Conservation (phyloP, 1,284 basidiomycete genomes). For the Melanopsichium pennsylvanicum region DNA sequence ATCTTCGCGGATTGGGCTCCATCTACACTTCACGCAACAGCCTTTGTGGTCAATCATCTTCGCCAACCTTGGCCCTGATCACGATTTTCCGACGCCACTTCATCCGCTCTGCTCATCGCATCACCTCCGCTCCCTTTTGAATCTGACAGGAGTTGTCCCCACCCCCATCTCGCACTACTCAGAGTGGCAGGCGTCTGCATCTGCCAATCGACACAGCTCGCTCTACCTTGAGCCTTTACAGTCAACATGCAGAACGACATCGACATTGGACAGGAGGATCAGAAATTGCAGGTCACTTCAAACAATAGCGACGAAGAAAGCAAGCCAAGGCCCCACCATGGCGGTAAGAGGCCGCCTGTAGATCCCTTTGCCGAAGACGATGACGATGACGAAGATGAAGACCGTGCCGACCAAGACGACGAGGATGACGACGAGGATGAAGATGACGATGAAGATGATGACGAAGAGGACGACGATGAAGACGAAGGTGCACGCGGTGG, state of each 20-base stretch:
- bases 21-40: no score
- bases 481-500: conserved; percentile 40
- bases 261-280: conserved; percentile 32
- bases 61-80: background rate
- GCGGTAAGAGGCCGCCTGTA: conserved; percentile 25
- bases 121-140: background rate
- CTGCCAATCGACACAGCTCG: background rate
- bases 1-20: no score
- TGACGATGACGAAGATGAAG: conserved; percentile 44
- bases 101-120: no score
- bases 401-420: conserved; percentile 48
- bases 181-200: background rate
- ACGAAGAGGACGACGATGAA: conserved; percentile 52
- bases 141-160: background rate
- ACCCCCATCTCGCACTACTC: background rate
- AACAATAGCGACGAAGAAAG: background rate
- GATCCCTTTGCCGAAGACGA: conserved; percentile 47
- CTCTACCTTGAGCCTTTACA: conserved; percentile 5
- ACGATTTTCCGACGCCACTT: background rate
- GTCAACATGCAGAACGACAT: conserved; percentile 28
- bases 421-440: conserved; percentile 60
- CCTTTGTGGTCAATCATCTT: background rate
- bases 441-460: conserved; percentile 58
- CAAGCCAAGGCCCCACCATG: conserved; percentile 19
- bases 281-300: background rate